These are phyloP conservation scores for Phoma sp. DNA, from an alignment of 2,329 filamentous ascomycete genomes.

Conservation along the genomic window DNA sequence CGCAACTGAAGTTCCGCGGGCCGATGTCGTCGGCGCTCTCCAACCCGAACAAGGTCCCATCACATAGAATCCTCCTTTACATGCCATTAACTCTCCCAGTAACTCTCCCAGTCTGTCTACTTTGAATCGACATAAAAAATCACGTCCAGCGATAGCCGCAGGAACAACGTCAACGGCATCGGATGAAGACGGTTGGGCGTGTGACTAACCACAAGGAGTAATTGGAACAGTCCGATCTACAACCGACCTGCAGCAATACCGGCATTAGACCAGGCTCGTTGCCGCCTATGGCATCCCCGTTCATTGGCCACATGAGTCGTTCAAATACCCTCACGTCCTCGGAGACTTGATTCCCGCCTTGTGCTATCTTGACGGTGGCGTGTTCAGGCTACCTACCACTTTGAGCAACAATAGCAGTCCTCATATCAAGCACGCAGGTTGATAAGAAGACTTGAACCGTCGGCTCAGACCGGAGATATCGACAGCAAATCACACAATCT, in stretches of 20 bases:
- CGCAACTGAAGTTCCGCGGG: constrained; percentile 26
- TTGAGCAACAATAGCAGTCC: constrained; percentile 13
- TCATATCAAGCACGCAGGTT: constrained; percentile 1
- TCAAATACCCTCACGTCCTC: constrained; percentile 5
- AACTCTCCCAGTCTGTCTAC: no score
- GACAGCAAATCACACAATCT: neutral
- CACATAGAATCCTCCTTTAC: neutral
- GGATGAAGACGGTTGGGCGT: neutral
- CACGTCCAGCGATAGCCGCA: no score
- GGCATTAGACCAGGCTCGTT: constrained; percentile 7
- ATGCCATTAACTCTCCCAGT: no score
- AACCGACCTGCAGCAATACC: constrained; percentile 14
- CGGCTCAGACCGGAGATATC: constrained; percentile 1
- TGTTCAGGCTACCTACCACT: constrained; percentile 21
- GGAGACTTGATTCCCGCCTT: constrained; percentile 11
- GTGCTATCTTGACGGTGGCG: constrained; percentile 21
- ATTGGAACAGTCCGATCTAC: constrained; percentile 18
- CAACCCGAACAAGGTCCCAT: neutral
- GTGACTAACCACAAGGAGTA: constrained; percentile 12
- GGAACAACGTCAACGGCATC: no score
- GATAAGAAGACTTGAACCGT: constrained; percentile 16
- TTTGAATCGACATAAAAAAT: no score
- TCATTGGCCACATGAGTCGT: constrained; percentile 2
- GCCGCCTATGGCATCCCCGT: neutral
- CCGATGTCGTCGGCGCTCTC: neutral